Evolutionary conservation across 257 asterid species (phyloP).

Genomic region (Jacaranda copaia): DNA sequence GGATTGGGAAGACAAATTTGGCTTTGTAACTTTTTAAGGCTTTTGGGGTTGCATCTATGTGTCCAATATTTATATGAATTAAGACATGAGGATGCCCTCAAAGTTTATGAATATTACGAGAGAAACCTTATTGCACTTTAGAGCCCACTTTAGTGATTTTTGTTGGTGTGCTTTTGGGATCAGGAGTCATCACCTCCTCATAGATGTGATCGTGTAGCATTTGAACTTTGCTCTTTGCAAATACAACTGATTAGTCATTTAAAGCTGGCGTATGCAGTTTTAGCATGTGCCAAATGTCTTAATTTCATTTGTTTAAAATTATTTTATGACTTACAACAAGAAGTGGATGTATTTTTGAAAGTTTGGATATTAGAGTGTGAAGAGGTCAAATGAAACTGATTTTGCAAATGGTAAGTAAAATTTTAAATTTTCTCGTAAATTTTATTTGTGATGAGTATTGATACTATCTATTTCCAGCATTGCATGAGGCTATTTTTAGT

Average conservation of each 20-base stretch:
- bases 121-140: constrained; percentile 42
- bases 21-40: constrained; percentile 15
- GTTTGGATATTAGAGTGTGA: too few relatives aligned
- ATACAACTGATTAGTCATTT: constrained; percentile 4
- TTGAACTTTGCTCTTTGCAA: constrained; percentile 10
- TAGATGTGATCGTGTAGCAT: constrained; percentile 27
- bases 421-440: too few relatives aligned
- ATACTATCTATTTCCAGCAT: too few relatives aligned
- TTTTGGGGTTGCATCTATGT: constrained; percentile 28
- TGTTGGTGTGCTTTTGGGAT: constrained; percentile 20
- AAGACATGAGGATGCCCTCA: constrained; percentile 41
- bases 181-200: constrained; percentile 20
- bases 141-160: constrained; percentile 51
- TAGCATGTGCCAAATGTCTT: background rate
- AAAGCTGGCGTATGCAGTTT: constrained; percentile 1
- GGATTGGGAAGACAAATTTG: constrained; percentile 17
- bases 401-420: too few relatives aligned
- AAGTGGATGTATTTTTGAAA: background rate
- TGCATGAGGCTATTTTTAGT: too few relatives aligned
- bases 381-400: too few relatives aligned
- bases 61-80: constrained; percentile 49
- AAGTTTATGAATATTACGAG: constrained; percentile 41
- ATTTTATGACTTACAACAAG: too few relatives aligned
- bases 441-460: too few relatives aligned
- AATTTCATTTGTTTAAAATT: background rate